Base-by-base conservation (phyloP, 2,329 filamentous ascomycete genomes). In the Botrytis pseudocinerea region DNA sequence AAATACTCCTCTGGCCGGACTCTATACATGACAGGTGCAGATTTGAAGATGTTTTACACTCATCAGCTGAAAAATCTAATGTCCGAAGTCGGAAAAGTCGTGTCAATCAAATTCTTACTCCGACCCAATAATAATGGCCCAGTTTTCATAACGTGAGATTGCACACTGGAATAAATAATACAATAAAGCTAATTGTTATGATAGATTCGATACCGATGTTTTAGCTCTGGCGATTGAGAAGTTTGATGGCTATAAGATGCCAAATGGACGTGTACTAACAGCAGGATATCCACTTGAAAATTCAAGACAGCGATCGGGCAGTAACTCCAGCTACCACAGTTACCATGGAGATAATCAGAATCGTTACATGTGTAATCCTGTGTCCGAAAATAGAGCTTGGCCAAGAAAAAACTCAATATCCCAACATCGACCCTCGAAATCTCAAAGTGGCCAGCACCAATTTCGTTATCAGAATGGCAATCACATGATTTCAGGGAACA, bases 101-200 rank as follows among this genome's bases (percentile, higher is more conserved):
- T 78, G 40, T 75, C 63, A 20, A 77, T 80, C 35, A 76, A 72
- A 44, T 78, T 73, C 54, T 59, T 77, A 14, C 16, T 64, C 18
- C 51, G 35, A 14, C 32, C 44, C 3, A 25, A 44, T 4, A 44
- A 71, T 42, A 61, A 38, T 10, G 51, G 54, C 9, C 35, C 73
- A 44, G 74, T 74, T 14, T 79, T 79, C 65, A 70, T 78, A 42
- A 73, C 73, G 78, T 78, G 70, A 75, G 78, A 76, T 38, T 42
- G 44, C 69, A 44, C 20, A n/a, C 7, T 42, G 10, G 12, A 12
- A 8, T 20, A n/a, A 35, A 32, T 32, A 48, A 68, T 35, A 14
- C 25, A 4, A 28, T 16, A 28, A 32, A 16, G 10, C 54, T 69
- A 59, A 68, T 44, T 22, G 35, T 60, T 12, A 57, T 40, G 20